Conservation (phyloP, 768 basidiomycete species). For the Tephrocybe sp. region DNA sequence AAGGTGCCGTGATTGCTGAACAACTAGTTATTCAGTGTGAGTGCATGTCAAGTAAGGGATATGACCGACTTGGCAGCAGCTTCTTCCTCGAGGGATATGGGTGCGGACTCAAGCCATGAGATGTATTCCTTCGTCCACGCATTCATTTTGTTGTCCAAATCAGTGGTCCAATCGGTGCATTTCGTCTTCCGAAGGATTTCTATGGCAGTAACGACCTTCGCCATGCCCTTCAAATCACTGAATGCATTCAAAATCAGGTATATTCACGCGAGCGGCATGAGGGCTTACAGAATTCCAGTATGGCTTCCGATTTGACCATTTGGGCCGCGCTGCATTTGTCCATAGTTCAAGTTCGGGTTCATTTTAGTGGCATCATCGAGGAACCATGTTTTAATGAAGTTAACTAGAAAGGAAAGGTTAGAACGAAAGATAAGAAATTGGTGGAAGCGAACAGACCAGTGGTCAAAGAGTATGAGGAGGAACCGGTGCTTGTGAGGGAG, state of each 20-base stretch:
- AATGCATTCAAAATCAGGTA: not conserved
- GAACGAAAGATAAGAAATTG: not conserved
- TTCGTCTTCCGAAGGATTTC: constrained; percentile 29
- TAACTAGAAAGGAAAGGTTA: constrained; percentile 25
- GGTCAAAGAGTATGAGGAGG: constrained; percentile 40
- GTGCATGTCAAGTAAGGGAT: not conserved
- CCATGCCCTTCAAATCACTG: constrained; percentile 60
- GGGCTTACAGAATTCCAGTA: constrained; percentile 53
- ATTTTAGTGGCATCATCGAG: constrained; percentile 54
- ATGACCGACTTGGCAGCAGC: constrained; percentile 47
- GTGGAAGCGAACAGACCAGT: constrained; percentile 29
- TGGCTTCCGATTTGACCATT: constrained; percentile 40
- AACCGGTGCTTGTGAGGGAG: constrained; percentile 39
- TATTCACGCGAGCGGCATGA: not conserved
- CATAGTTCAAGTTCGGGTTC: constrained; percentile 66
- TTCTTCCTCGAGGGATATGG: constrained; percentile 47
- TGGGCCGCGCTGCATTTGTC: constrained; percentile 48
- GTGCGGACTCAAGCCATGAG: constrained; percentile 51
- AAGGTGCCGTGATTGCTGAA: constrained; percentile 66
- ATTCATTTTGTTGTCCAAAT: constrained; percentile 47
- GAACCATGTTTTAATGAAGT: constrained; percentile 59
- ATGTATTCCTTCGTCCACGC: constrained; percentile 55
- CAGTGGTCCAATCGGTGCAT: constrained; percentile 53
- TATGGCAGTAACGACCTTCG: constrained; percentile 11
- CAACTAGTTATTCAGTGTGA: not conserved